Base-by-base conservation (phyloP, 2,329 filamentous ascomycete genomes). In the Fusarium sterilihyphosum region DNA sequence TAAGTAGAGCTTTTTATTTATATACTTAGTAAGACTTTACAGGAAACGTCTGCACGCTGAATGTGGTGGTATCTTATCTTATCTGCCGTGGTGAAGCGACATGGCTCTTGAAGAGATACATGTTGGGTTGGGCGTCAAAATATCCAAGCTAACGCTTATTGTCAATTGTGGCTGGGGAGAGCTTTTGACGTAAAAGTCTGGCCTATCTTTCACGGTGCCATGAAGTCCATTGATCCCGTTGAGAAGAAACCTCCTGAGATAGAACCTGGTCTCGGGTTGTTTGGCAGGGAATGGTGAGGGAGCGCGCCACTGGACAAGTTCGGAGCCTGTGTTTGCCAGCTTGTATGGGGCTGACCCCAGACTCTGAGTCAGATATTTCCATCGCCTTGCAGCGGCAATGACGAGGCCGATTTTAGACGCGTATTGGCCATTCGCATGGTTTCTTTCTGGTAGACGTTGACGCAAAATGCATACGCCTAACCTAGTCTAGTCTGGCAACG, bases 401-500 rank as follows among this genome's bases (percentile, higher is more conserved):
- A n/a, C 16, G 10, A 17, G 3, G 41, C 9, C 14, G 8, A 24
- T 11, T n/a, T 17, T 6, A 24, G 41, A 43, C 11, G 1, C 5
- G 13, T 8, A 43, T 6, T 26, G 10, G 1, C 24, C 6, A 1
- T 46, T 20, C 17, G 3, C 24, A 29, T 12, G 26, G 3, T 26
- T 46, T 46, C 24, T 26, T 6, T 20, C 11, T 26, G 6, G 11
- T 6, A 26, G 8, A 18, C 0, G 6, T 44, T 4, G 17, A 20
- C 0, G 43, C 17, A 6, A 0, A 12, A 46, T 9, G 1, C 11
- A 18, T 5, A 20, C 9, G 11, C n/a, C 8, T 0, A 2, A 8
- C 0, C 2, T 1, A 10, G 13, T n/a, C 1, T 26, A 11, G 43
- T 6, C 43, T 26, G 11, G 2, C 6, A 41, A 2, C 5, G 4